Conservation (phyloP, 2,329 filamentous ascomycete species). For the Venturia pyrina region DNA sequence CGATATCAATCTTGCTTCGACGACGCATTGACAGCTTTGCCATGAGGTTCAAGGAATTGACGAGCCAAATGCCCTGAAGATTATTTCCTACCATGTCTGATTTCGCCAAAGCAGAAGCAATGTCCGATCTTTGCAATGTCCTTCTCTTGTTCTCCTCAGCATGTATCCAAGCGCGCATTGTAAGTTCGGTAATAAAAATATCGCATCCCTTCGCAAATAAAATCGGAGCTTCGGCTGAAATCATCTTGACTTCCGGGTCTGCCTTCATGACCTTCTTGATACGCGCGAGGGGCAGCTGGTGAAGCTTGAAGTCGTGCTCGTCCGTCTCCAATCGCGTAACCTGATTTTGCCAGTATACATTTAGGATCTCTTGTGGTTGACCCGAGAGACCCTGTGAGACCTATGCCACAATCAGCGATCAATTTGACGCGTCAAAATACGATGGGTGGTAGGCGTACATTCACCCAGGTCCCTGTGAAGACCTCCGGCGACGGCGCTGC, state of each 20-base stretch:
- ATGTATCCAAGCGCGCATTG: slow-evolving; percentile 99
- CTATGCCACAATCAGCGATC: slow-evolving; percentile 36
- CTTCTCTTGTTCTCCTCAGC: slow-evolving; percentile 97
- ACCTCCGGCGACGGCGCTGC: slow-evolving; percentile 83
- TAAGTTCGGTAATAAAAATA: slow-evolving; percentile 97
- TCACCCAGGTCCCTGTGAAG: slow-evolving; percentile 91
- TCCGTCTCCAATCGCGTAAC: slow-evolving; percentile 93
- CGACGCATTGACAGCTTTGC: too few species aligned
- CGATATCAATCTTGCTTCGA: too few species aligned
- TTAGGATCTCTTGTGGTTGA: slow-evolving; percentile 91
- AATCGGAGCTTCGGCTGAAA: slow-evolving; percentile 94
- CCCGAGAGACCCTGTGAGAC: slow-evolving; percentile 91
- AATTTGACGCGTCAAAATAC: background rate
- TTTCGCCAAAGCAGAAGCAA: slow-evolving; percentile 89
- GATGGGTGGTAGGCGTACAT: slow-evolving; percentile 48
- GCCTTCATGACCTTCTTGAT: slow-evolving; percentile 99
- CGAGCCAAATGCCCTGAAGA: background rate
- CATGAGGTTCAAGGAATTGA: background rate
- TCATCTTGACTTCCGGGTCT: slow-evolving; percentile 99
- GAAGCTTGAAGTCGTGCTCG: slow-evolving; percentile 95
- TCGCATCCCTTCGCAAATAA: slow-evolving; percentile 97
- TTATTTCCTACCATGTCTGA: slow-evolving; percentile 65
- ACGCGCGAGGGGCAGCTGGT: slow-evolving; percentile 89
- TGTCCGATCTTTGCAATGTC: slow-evolving; percentile 90
- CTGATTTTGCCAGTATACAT: slow-evolving; percentile 98